Base-by-base conservation (phyloP, 495 filamentous ascomycete species). In the Aspergillus bridgeri region DNA sequence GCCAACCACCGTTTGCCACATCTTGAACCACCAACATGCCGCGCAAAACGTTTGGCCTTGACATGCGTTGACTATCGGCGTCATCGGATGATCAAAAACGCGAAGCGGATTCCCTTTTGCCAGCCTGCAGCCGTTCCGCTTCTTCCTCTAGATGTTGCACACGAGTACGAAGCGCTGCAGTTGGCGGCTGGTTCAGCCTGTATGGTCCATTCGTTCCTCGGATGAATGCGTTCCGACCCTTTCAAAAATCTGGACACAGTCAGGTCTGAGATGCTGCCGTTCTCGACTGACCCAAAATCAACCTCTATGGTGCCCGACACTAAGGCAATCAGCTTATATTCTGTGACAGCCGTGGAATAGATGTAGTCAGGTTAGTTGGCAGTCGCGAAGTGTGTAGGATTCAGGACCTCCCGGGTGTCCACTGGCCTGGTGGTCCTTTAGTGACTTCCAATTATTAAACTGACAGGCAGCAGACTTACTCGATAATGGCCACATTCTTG, bases 1-100 rank as follows among this genome's bases (percentile, higher is more conserved):
- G n/a, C 85, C 86, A 0, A 83, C 86, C 20, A 88, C 80, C 0
- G 86, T 82, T 38, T 0, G 33, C 83, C 6, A 84, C 85, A 44
- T 90, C 86, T 56, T 86, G 86, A 42, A 92, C 71, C 5, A 91
- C 84, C 57, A 95, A 66, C 53, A 88, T 75, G 24, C 89, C 90
- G 11, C 25, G 19, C 23, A 25, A n/a, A n/a, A 44, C 27, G 42
- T 21, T 53, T 25, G 18, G 49, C 7, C n/a, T 47, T 23, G 19
- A 22, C 23, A 17, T n/a, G 27, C 27, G n/a, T 33, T 43, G 20
- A 2, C 19, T 20, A 18, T 53, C 25, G 42, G n/a, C 20, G 6
- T 42, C 38, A 33, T 17, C n/a, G 20, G 45, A 19, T 22, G 45
- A 24, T 48, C 27, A 6, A 46, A 18, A 38, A 20, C 52, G 2